Evolutionary conservation across 305 asterid species (phyloP), one percentile per base, ranked within the genome.

Genomic region (Rubia tinctorum): DNA sequence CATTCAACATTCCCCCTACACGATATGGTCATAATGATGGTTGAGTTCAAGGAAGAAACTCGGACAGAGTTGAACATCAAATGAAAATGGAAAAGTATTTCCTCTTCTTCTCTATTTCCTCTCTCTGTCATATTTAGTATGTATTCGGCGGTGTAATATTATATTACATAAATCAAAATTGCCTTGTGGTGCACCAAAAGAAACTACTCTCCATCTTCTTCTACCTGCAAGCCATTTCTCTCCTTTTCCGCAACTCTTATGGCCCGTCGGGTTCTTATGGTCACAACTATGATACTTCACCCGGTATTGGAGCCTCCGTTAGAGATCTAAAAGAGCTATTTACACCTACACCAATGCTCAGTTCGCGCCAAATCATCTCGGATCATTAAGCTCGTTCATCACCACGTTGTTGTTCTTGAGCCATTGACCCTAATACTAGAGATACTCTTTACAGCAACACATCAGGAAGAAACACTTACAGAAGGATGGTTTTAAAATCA

Each of bases 101-200:
- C 22, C 60, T 34, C 44, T 39, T 25, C 66, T 40, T 64, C 45
- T 66, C 45, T 66, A 18, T 56, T 66, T 68, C 70, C 73, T 42
- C 68, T 70, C 27, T 44, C 39, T 20, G 34, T 72, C 60, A 71
- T 71, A 66, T 53, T 71, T 37, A 25, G 37, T 39, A 49, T 53
- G 79, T 76, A 63, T 22, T 75, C 23, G 37, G 64, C 20, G 64
- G 20, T 13, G 70, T 60, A 65, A 71, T 67, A 71, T 53, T 65
- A 69, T 39, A 42, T 65, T 77, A 66, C 69, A 65, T 42, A 64
- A 18, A 59, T 53, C 76, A 76, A 76, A 76, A 76, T 71, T 76
- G 80, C 62, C 58, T 55, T 64, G 40, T 43, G 73, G 80, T 56
- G 68, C 73, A 53, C 22, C 15, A 17, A 63, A 64, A n/a, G 64